Conservation (phyloP, 768 basidiomycete species). For the Kondoa subrosea region DNA sequence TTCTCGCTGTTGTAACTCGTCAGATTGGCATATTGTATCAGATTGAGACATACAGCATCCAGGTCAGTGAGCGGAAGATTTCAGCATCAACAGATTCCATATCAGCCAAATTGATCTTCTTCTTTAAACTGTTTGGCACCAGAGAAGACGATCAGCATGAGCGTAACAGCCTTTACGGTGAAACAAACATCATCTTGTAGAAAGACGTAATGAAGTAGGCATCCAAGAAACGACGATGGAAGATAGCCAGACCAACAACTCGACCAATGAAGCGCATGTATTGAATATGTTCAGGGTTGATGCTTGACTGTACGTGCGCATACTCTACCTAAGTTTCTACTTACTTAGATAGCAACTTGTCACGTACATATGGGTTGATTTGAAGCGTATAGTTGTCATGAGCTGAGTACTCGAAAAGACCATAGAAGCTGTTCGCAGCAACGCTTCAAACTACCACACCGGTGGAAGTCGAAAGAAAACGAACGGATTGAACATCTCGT, state of each 20-base stretch:
- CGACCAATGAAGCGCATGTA: slow-evolving; percentile 99
- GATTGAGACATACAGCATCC: slow-evolving; percentile 71
- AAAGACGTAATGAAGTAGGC: slow-evolving; percentile 99
- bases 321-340: slow-evolving; percentile 44
- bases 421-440: slow-evolving; percentile 73
- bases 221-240: slow-evolving; percentile 96
- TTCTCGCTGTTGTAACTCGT: slow-evolving; percentile 51
- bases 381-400: slow-evolving; percentile 99
- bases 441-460: neutral
- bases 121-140: slow-evolving; percentile 49
- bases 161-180: neutral
- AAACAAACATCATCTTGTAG: slow-evolving; percentile 86
- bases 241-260: slow-evolving; percentile 85
- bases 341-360: slow-evolving; percentile 33
- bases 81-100: slow-evolving; percentile 94
- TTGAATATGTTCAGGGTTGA: slow-evolving; percentile 97
- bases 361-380: slow-evolving; percentile 56
- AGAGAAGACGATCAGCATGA: neutral
- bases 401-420: slow-evolving; percentile 97
- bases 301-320: slow-evolving; percentile 43
- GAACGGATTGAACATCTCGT: slow-evolving; percentile 76
- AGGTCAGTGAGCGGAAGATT: slow-evolving; percentile 80
- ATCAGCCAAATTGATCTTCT: slow-evolving; percentile 85
- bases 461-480: neutral
- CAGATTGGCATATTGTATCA: neutral